Evolutionary conservation across 345 rosid genomes (phyloP).

Genomic region (Salix suchowensis): DNA sequence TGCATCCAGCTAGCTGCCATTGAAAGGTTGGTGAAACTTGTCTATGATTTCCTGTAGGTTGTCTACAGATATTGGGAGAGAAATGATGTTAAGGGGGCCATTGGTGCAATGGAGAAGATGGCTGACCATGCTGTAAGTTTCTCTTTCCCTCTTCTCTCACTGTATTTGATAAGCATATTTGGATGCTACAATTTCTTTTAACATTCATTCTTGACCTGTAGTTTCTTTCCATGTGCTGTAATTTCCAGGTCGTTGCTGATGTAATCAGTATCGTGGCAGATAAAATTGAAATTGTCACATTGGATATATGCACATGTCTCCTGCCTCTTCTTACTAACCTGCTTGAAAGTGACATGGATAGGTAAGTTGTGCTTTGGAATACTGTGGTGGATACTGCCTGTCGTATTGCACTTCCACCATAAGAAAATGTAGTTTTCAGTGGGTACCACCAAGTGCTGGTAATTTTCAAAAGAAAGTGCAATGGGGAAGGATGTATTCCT

Average conservation of each 20-base stretch:
- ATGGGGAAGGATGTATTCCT: background rate
- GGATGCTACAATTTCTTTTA: background rate
- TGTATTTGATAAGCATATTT: background rate
- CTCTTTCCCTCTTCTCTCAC: background rate
- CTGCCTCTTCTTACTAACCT: constrained; percentile 73
- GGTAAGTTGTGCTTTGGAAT: constrained; percentile 38
- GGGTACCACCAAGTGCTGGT: background rate
- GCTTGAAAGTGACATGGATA: constrained; percentile 81
- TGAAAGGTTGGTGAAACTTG: constrained; percentile 23
- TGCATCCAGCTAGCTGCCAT: background rate
- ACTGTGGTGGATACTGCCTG: too few relatives aligned
- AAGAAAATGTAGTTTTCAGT: background rate
- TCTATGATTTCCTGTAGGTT: constrained; percentile 45
- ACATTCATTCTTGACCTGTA: background rate
- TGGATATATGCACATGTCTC: constrained; percentile 79
- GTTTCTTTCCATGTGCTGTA: constrained; percentile 7
- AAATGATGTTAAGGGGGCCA: constrained; percentile 69
- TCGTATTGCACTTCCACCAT: background rate
- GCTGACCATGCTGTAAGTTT: constrained; percentile 79
- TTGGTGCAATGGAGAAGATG: constrained; percentile 84
- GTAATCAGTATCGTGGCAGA: constrained; percentile 55
- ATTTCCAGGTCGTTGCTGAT: constrained; percentile 80
- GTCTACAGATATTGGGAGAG: constrained; percentile 88
- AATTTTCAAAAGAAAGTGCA: background rate
- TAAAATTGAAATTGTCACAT: constrained; percentile 66